Evolutionary conservation across 257 asterid species (phyloP).

Genomic region (Misopates orontium): DNA sequence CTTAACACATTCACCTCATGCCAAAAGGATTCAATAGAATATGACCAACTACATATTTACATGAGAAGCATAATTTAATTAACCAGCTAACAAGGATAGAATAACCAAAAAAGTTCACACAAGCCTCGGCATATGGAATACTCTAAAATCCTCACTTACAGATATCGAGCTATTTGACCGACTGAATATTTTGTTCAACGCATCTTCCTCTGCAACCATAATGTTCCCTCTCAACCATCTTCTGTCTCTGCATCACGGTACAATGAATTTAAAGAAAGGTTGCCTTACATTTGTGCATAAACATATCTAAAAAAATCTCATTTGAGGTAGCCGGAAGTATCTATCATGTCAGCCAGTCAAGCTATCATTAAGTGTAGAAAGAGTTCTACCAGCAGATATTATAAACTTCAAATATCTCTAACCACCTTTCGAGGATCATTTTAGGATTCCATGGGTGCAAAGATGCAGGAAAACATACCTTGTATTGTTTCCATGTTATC

Average conservation of each 20-base stretch:
- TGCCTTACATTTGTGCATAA: neutral
- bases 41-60: neutral
- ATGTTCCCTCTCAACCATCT: slow-evolving; percentile 34
- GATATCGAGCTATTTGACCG: neutral
- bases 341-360: neutral
- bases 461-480: slow-evolving; percentile 43
- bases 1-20: neutral
- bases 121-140: slow-evolving; percentile 5
- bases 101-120: neutral
- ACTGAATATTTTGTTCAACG: neutral
- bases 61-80: slow-evolving; percentile 4
- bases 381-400: neutral
- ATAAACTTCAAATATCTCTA: neutral
- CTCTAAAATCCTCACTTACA: neutral
- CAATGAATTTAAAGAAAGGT: slow-evolving; percentile 5
- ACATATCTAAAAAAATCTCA: neutral
- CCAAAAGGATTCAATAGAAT: slow-evolving; percentile 11
- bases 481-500: slow-evolving; percentile 92
- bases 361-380: neutral
- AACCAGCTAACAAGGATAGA: slow-evolving; percentile 6
- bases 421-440: neutral
- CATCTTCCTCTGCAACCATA: slow-evolving; percentile 1
- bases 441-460: slow-evolving; percentile 2
- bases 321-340: neutral
- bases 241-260: slow-evolving; percentile 36